These are phyloP conservation scores for Letharia columbiana DNA, from an alignment of 495 filamentous ascomycete genomes.

Conservation along the genomic window DNA sequence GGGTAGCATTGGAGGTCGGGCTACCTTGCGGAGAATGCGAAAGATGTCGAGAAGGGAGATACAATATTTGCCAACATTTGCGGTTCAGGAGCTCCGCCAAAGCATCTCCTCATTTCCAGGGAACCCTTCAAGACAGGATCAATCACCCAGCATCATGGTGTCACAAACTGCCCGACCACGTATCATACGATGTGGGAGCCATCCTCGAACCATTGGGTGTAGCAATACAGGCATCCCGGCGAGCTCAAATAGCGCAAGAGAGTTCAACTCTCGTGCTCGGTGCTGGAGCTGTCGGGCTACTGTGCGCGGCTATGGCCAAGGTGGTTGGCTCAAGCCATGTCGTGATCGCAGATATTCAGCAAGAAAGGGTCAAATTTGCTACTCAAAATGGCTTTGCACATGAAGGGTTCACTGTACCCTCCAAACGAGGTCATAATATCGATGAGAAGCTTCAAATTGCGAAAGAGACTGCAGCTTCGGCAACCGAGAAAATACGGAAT, in stretches of 20 bases:
- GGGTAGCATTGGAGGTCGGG: slow-evolving; percentile 78
- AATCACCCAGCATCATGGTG: slow-evolving; percentile 66
- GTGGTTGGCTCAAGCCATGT: slow-evolving; percentile 58
- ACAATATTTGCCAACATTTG: slow-evolving; percentile 81
- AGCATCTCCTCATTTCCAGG: slow-evolving; percentile 68
- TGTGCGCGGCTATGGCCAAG: slow-evolving; percentile 57
- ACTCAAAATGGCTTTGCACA: slow-evolving; percentile 60
- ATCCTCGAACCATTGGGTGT: slow-evolving; percentile 74
- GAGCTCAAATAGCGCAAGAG: slow-evolving; percentile 46
- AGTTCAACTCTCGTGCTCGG: slow-evolving; percentile 65
- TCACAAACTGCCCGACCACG: slow-evolving; percentile 56
- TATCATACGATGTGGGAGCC: slow-evolving; percentile 62
- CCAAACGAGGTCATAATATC: slow-evolving; percentile 40
- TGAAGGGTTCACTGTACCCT: slow-evolving; percentile 51
- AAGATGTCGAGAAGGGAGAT: slow-evolving; percentile 58
- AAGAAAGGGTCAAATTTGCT: slow-evolving; percentile 62
- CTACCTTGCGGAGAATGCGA: slow-evolving; percentile 64
- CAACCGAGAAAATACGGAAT: slow-evolving; percentile 31
- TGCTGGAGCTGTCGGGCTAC: slow-evolving; percentile 70
- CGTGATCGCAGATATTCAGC: slow-evolving; percentile 73
- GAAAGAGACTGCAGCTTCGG: slow-evolving; percentile 47
- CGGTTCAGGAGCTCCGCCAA: slow-evolving; percentile 73
- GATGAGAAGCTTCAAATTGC: slow-evolving; percentile 53
- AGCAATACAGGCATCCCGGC: slow-evolving; percentile 62
- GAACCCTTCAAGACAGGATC: slow-evolving; percentile 70